Evolutionary conservation across 179 eudicot genomes (phyloP), one percentile per base, ranked within the genome.

Genomic region (Silene coronaria): DNA sequence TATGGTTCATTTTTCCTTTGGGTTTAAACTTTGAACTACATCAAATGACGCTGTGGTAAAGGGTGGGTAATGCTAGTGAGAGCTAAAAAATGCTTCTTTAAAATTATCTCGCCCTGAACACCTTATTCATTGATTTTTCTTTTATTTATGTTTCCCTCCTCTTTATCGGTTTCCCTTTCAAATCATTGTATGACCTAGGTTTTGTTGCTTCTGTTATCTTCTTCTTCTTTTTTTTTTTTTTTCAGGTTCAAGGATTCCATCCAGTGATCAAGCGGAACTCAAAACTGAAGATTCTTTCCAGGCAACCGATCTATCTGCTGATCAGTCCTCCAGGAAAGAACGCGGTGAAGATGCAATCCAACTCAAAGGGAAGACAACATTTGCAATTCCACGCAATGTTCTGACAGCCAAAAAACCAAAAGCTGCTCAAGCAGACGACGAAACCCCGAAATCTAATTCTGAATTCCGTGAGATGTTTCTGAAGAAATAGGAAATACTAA

Each of bases 391-490:
- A 32, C 83, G 97, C 83, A 77, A 81, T 42, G 92, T 88, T 38
- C 86, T 76, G 76, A 85, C 92, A 38, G 78, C 73, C 6, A 76
- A 55, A 70, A 83, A 83, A 32, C 83, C 76, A 28, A 84, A 82
- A 82, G 68, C 84, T 36, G 69, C 36, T 26, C 85, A 73, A 70
- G 87, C 57, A 0, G 97, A 78, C 38, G 97, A 87, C 1, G 89
- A 84, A 80, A 83, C 67, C 16, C 97, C 93, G 6, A 92, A 95
- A 85, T 90, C 99, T 12, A 95, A 95, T 71, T 89, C 91, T 46
- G 99, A 92, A 78, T 92, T 95, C 82, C 82, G 99, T 72, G 86
- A 91, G 34, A 81, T 92, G 93, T 80, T 95, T 34, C 66, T 95
- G 28, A 86, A 85, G 79, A 82, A 63, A 30, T 87, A 78, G 79